Evolutionary conservation across 345 rosid genomes (phyloP).

Genomic region (Draba incana): DNA sequence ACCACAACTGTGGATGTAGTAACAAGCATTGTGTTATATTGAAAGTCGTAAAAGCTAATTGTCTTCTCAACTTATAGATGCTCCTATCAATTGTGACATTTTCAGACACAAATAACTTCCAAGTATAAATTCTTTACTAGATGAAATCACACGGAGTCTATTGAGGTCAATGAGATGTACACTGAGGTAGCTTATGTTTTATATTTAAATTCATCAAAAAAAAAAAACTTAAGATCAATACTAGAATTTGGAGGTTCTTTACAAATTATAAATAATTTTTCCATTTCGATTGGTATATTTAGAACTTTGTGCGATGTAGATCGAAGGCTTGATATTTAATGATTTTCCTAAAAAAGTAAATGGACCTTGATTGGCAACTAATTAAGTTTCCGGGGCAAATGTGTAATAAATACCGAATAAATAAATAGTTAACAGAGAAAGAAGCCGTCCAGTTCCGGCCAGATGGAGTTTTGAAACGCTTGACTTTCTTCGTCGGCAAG

Average conservation of each 20-base stretch:
- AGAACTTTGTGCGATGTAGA: too few relatives aligned
- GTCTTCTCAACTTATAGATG: slow-evolving; percentile 65
- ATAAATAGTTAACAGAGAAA: too few relatives aligned
- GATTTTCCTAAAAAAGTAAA: too few relatives aligned
- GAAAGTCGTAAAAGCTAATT: slow-evolving; percentile 65
- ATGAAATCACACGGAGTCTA: neutral
- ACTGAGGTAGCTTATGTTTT: slow-evolving; percentile 14
- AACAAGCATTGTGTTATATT: slow-evolving; percentile 82
- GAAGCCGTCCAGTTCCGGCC: neutral
- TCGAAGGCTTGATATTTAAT: too few relatives aligned
- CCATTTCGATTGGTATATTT: too few relatives aligned
- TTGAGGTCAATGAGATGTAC: neutral
- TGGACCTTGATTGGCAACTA: too few relatives aligned
- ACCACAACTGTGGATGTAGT: slow-evolving; percentile 66
- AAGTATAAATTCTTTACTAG: neutral
- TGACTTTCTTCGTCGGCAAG: slow-evolving; percentile 40
- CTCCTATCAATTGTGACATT: slow-evolving; percentile 50
- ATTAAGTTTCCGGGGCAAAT: too few relatives aligned
- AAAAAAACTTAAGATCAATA: too few relatives aligned
- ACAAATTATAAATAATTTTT: too few relatives aligned
- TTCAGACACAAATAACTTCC: slow-evolving; percentile 14
- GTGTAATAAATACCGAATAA: too few relatives aligned
- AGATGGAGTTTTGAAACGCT: slow-evolving; percentile 9
- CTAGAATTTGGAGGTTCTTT: too few relatives aligned
- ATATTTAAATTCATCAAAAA: too few relatives aligned